Percentiles rank a stretch among this genome's conserved stretches.
These are phyloP conservation scores for Phytophthora quininea DNA, from an alignment of 352 stramenopile species.

Conservation along the genomic window DNA sequence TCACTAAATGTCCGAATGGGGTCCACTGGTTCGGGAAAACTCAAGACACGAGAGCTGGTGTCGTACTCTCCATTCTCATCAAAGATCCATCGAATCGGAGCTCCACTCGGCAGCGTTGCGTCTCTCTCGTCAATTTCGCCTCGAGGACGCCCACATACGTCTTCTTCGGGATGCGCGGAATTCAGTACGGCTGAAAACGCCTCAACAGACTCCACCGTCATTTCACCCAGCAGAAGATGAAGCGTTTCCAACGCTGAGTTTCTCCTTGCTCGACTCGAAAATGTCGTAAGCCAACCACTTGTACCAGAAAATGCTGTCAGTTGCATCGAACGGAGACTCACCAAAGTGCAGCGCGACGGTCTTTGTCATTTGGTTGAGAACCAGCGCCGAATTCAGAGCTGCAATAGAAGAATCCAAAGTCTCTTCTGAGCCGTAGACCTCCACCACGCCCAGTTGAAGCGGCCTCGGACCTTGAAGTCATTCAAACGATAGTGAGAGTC, in stretches of 20 bases:
- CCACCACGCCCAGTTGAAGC: not conserved
- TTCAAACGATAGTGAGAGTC: not conserved
- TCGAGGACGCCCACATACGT: not conserved
- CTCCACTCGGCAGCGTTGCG: not conserved
- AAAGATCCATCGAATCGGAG: not conserved
- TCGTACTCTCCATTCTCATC: not conserved
- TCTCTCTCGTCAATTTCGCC: not conserved
- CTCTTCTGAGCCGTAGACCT: not conserved
- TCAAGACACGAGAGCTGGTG: not conserved
- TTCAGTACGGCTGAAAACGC: not conserved
- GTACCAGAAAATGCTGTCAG: not conserved
- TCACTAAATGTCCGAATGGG: not conserved
- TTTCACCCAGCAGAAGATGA: not conserved
- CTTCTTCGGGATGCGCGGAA: not conserved
- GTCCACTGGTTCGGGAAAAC: not conserved
- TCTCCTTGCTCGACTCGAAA: not conserved
- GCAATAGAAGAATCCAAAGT: not conserved
- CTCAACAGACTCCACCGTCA: not conserved
- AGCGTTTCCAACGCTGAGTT: not conserved
- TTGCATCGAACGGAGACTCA: not conserved
- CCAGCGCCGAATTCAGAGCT: not conserved
- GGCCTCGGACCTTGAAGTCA: not conserved
- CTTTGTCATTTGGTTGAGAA: not conserved
- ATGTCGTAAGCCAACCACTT: not conserved
- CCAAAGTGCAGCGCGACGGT: not conserved